Evolutionary conservation across 2,329 filamentous ascomycete species (phyloP), one percentile per base, ranked within the genome.

Genomic region (Clonostachys rhizophaga): DNA sequence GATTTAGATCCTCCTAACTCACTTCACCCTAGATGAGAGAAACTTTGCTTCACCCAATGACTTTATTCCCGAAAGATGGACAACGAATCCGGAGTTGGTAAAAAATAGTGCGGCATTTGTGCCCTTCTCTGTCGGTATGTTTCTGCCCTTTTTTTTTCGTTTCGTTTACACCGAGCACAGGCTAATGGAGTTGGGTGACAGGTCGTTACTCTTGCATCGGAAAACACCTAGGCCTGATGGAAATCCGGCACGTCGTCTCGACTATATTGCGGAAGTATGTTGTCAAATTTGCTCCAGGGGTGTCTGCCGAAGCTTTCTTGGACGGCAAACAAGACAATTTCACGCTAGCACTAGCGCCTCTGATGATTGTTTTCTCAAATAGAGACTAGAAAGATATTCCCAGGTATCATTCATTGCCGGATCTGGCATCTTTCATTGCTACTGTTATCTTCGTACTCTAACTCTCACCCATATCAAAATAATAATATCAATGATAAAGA

Each of bases 21-120:
- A 36, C 18, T 13, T 39, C 14, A n/a, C 20, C 10, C 4, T 30
- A 55, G 50, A 57, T 30, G 52, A 55, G 24, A 46, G 49, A 4
- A 49, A 48, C 24, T 59, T 56, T 40, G 18, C 37, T 9, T 35
- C 46, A 5, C 46, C 53, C 13, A 44, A 57, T 43, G 49, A 59
- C 14, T 68, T 66, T 43, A 58, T 62, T 16, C 65, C 64, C 10
- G 64, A 68, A 36, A 54, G 64, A 20, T 67, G 64, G 64, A 63
- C 59, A 7, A 54, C 62, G 6, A 52, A 51, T 35, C 54, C 58
- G 1, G 58, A 64, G 14, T 44, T 66, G 30, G 46, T 61, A 16
- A 54, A 49, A 34, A 47, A 58, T 18, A 46, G 43, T 12, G 50
- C 54, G 3, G 55, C 53, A 3, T 64, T 55, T 45, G 50, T 49